phyloP scores from a whole-genome alignment of 2,329 filamentous ascomycete species.

The Aspergillus phoenicis region DNA sequence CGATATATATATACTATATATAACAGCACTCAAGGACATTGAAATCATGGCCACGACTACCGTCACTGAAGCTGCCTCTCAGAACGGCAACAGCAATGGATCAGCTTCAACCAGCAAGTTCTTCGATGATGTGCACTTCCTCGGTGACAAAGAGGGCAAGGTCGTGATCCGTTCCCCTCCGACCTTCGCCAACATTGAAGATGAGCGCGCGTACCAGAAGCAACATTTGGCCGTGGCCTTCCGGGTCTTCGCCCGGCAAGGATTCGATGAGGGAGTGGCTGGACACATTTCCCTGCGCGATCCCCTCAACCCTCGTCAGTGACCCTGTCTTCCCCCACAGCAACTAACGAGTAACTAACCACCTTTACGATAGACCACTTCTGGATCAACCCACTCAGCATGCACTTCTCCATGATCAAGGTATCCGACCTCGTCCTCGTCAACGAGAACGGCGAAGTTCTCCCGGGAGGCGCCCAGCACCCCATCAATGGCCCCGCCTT shows the following conservation, averaged over 20 bases:
- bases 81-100: not conserved
- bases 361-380: not conserved
- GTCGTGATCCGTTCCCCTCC: slow-evolving; percentile 15
- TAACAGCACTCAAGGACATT: too few species aligned
- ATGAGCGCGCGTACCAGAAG: slow-evolving; percentile 46
- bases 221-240: slow-evolving; percentile 51
- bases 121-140: slow-evolving; percentile 12
- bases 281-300: slow-evolving; percentile 51
- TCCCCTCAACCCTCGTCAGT: slow-evolving; percentile 41
- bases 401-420: slow-evolving; percentile 44
- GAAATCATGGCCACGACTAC: not conserved
- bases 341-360: slow-evolving; percentile 14
- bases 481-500: slow-evolving; percentile 52
- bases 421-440: slow-evolving; percentile 51
- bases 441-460: slow-evolving; percentile 46
- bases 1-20: not conserved
- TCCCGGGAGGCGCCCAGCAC: slow-evolving; percentile 42
- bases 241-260: slow-evolving; percentile 21
- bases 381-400: slow-evolving; percentile 34
- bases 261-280: slow-evolving; percentile 25
- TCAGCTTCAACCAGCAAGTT: not conserved
- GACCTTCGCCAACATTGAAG: slow-evolving; percentile 31
- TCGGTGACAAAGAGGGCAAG: slow-evolving; percentile 15
- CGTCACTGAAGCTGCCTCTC: not conserved
- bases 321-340: slow-evolving; percentile 20